phyloP scores from a whole-genome alignment of 441 rosid genomes.

The Capsella rubella region DNA sequence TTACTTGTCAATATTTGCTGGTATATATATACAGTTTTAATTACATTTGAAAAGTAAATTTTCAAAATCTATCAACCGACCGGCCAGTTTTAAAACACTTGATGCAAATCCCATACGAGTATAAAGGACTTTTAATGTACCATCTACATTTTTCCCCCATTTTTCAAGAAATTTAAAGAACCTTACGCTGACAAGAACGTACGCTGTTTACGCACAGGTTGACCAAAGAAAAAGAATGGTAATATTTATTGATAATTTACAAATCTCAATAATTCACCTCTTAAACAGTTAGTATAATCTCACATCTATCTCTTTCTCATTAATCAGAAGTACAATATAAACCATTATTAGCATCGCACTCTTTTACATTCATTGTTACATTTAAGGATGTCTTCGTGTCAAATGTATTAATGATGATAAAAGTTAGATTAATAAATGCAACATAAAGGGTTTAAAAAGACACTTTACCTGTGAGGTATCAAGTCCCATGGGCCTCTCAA shows the following conservation, averaged over 20 bases:
- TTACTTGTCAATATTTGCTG: no score
- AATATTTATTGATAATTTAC: conserved; percentile 23
- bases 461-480: no score
- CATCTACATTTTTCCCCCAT: background rate
- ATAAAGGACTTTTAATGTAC: conserved; percentile 18
- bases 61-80: conserved; percentile 15
- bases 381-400: no score
- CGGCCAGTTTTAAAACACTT: conserved; percentile 3
- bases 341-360: conserved; percentile 11
- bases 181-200: conserved; percentile 46
- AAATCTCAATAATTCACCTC: conserved; percentile 24
- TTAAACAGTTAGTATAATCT: background rate
- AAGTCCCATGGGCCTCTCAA: no score
- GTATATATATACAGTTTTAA: background rate
- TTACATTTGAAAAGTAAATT: conserved; percentile 8
- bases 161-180: conserved; percentile 31
- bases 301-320: background rate
- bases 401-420: no score
- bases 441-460: no score
- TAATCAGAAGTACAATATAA: background rate
- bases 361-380: conserved; percentile 6
- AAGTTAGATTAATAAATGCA: no score
- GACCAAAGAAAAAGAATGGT: conserved; percentile 28
- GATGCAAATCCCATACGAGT: conserved; percentile 13
- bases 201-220: conserved; percentile 44